These are phyloP conservation scores for Solanum clarkiae DNA, from an alignment of 257 asterid species.

Conservation along the genomic window DNA sequence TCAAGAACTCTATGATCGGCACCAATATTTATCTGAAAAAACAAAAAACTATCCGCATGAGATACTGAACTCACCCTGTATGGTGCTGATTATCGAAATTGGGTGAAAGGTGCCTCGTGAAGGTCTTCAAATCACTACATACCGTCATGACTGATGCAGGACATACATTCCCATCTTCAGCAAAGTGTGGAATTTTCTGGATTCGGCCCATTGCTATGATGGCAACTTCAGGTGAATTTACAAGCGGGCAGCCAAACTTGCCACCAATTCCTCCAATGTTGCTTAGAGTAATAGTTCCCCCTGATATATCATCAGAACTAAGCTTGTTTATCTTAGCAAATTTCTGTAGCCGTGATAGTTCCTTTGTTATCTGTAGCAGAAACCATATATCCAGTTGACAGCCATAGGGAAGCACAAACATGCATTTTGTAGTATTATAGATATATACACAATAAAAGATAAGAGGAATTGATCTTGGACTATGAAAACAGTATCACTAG, in stretches of 20 bases:
- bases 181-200: slow-evolving; percentile 58
- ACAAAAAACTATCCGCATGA: neutral
- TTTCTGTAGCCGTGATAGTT: slow-evolving; percentile 50
- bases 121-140: slow-evolving; percentile 10
- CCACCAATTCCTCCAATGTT: slow-evolving; percentile 97
- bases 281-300: slow-evolving; percentile 83
- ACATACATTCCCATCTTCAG: slow-evolving; percentile 45
- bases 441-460: neutral
- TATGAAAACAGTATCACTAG: neutral
- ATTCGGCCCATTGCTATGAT: slow-evolving; percentile 89
- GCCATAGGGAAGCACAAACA: neutral
- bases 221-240: slow-evolving; percentile 77
- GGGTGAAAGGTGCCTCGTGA: neutral
- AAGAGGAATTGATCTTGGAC: neutral
- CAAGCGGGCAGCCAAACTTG: slow-evolving; percentile 82
- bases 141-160: slow-evolving; percentile 76
- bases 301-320: slow-evolving; percentile 61
- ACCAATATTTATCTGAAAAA: slow-evolving; percentile 63
- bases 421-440: neutral
- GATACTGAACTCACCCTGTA: neutral
- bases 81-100: neutral
- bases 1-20: slow-evolving; percentile 92
- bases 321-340: slow-evolving; percentile 80
- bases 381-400: neutral
- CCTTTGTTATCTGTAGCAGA: slow-evolving; percentile 56